Base-by-base conservation (phyloP, 2,329 filamentous ascomycete genomes). In the Chalara sp. region DNA sequence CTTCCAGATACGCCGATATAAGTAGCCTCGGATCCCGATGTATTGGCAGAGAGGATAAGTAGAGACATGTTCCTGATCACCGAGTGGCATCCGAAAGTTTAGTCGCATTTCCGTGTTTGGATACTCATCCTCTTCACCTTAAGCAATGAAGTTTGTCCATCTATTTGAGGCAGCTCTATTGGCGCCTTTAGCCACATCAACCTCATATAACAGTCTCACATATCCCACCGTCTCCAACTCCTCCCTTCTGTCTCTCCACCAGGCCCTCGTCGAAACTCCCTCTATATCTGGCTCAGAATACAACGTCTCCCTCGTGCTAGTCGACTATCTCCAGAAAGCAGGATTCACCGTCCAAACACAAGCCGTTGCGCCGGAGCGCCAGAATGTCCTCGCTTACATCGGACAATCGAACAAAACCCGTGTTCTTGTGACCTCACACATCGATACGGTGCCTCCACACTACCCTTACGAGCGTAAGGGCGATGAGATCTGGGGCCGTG, bases 401-500 rank as follows among this genome's bases (percentile, higher is more conserved):
- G 75, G 76, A 32, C 66, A 68, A 43, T 68, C 71, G 44, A 68
- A 73, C 50, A 67, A 76, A 44, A 76, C 78, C 0, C 67, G 71
- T 6, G 69, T 76, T 3, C 65, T 83, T 12, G 61, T 83, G 3
- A 78, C 77, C 1, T 84, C 78, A 49, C 84, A 88, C 62, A 85
- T 87, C 56, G 85, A 89, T 61, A 72, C 69, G 6, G 75, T 79
- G 1, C 77, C 80, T 0, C 80, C 79, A 0, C 80, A 71, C 71
- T 48, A 66, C 69, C 49, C 57, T 13, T 66, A 66, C 47, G 58
- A 65, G 51, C 76, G 62, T 56, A 55, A 59, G 59, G 46, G 62
- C 64, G 12, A 62, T 72, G 35, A 76, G 53, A 86, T 92, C 53
- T 78, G 75, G 47, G 89, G 89, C 2, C 81, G 89, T 32, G 89